A percentile compares a stretch with the other conserved stretches of the same genome.
Conservation (phyloP, 805 yeast genomes). For the Soucietia sequanensis region DNA sequence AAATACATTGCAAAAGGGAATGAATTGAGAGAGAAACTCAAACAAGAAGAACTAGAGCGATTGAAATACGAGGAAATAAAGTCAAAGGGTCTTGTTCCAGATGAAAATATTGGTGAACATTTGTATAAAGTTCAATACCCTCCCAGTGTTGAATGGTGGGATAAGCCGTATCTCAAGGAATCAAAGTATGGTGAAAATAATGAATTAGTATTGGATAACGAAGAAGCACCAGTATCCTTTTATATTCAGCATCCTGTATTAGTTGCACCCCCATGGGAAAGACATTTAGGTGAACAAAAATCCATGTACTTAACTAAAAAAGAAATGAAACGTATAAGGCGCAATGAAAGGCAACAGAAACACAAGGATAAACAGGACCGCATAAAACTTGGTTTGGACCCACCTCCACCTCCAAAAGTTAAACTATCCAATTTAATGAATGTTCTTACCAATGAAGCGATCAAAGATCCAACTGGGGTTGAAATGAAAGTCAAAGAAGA, state of each 20-base stretch:
- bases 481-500: slow-evolving; percentile 71
- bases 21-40: slow-evolving; percentile 42
- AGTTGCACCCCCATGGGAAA: slow-evolving; percentile 57
- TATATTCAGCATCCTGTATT: slow-evolving; percentile 84
- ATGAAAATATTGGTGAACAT: slow-evolving; percentile 55
- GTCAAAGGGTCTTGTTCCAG: slow-evolving; percentile 49
- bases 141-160: slow-evolving; percentile 91
- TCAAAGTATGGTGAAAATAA: slow-evolving; percentile 35
- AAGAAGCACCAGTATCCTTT: slow-evolving; percentile 53
- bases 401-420: slow-evolving; percentile 89
- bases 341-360: slow-evolving; percentile 60
- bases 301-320: slow-evolving; percentile 68
- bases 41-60: slow-evolving; percentile 25
- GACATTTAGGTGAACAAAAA: slow-evolving; percentile 35
- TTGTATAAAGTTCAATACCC: slow-evolving; percentile 48
- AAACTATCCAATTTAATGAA: slow-evolving; percentile 81
- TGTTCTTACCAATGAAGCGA: slow-evolving; percentile 81
- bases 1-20: slow-evolving; percentile 57
- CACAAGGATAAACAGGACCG: slow-evolving; percentile 74
- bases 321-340: slow-evolving; percentile 72
- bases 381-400: slow-evolving; percentile 75
- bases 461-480: slow-evolving; percentile 83
- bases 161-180: slow-evolving; percentile 50
- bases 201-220: slow-evolving; percentile 35
- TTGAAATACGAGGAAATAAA: slow-evolving; percentile 25